Base-by-base conservation (phyloP, 352 stramenopile genomes). In the Phytophthora chlamydospora region DNA sequence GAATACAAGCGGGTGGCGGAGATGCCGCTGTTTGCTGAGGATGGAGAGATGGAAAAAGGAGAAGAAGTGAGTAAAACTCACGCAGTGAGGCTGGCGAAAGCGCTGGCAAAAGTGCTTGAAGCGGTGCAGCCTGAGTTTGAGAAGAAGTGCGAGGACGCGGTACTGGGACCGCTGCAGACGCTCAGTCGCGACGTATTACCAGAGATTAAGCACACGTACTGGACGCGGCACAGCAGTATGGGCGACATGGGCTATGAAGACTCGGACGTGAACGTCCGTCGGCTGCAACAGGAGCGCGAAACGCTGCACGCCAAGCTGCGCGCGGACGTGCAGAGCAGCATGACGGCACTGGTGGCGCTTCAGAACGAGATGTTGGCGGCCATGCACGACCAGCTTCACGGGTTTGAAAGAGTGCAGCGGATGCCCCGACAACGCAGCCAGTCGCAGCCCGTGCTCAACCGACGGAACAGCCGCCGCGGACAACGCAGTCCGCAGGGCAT, bases 141-240 rank as follows among this genome's bases (percentile, higher is more conserved):
- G 13, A 63, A 61, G 29, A 66, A 68, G 19, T 89, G 80, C 21
- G 73, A 76, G 8, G 63, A 73, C 2, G 48, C 68, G 50, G 79
- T 92, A 19, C 42, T 89, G 1, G 56, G 41, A 11, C 80, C 76
- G 2, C 40, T 92, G 12, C 62, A 84, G 50, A 44, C 44, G 38
- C 49, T 90, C 6, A 71, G 76, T 32, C 68, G 64, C 17, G 73
- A 85, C 2, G 46, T 91, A 2, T 31, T 94, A 3, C 80, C 81
- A 0, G 85, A 94, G 36, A 71, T 94, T 19, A 91, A 92, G 52
- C 75, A 92, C 41, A 80, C 83, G 32, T 92, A 89, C 58, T 94
- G 85, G 85, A 89, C 77, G 12, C 68, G 83, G 1, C 66, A 80
- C 8, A 67, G 68, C 12, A 74, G 62, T 43, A 56, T 36, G 19